Evolutionary conservation across 495 filamentous ascomycete genomes (phyloP), one percentile per base, ranked within the genome.

Genomic region (Penicillium crystallinum): DNA sequence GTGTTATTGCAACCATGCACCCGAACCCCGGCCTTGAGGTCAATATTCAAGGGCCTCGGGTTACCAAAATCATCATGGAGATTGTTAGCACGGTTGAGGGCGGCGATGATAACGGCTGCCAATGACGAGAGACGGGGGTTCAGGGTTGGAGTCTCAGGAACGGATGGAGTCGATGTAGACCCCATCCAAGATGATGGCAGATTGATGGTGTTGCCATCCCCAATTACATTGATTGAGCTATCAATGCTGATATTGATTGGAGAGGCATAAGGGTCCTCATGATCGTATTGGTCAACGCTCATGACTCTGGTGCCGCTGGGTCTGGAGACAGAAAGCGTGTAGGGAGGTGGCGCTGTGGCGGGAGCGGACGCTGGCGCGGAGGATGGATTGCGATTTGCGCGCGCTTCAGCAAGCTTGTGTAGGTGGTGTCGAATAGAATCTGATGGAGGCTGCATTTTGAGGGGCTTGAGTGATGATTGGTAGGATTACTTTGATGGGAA

Each of bases 181-280:
- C 49, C 33, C 2, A 17, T 1, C 17, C 33, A 33, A 29, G 33
- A 29, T 12, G 56, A 59, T 6, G 71, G 46, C 18, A 76, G 43
- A 18, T 55, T 35, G 29, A 75, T 46, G 6, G 46, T 62, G 55
- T 71, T 77, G 15, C 46, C 55, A 36, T 70, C 55, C 10, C 74
- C 72, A 6, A 46, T 44, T 10, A 76, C 52, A 29, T 44, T 55
- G 55, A 75, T 73, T 7, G 69, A 68, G 14, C 59, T 53, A 46
- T 74, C 66, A 41, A 77, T 65, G 30, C 58, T 49, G 43, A 76
- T 73, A 11, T 53, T 64, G 29, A 67, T 55, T 1, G 57, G 54
- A 1, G 33, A 25, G 27, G 34, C 43, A 17, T 37, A 37, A 1
- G 15, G 21, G 2, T 36, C n/a, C 14, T 48, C 21, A 22, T 55